Conservation (phyloP, 177 flowering plant species). For the Telopea speciosissima region DNA sequence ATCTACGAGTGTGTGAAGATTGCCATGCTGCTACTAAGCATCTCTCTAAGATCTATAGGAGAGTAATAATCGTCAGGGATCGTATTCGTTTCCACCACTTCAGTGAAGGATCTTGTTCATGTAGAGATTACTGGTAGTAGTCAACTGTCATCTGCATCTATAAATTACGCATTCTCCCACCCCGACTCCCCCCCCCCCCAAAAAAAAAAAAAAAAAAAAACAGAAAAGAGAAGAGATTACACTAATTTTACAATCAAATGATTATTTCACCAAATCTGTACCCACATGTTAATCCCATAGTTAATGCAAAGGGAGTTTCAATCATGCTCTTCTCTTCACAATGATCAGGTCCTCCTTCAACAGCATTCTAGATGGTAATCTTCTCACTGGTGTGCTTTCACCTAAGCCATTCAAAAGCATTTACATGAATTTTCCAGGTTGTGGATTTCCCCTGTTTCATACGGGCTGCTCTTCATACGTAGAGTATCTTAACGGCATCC, state of each 20-base stretch:
- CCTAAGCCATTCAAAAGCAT: no score
- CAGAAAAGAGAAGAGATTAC: neutral
- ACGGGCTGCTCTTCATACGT: slow-evolving; percentile 79
- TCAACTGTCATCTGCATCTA: neutral
- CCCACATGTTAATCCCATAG: neutral
- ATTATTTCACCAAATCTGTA: no score
- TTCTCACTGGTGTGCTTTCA: slow-evolving; percentile 77
- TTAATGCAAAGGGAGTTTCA: no score
- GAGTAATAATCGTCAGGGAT: slow-evolving; percentile 44
- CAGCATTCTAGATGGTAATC: slow-evolving; percentile 79
- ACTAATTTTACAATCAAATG: neutral
- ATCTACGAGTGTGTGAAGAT: slow-evolving; percentile 45
- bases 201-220: no score
- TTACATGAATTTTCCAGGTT: slow-evolving; percentile 85
- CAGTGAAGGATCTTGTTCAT: slow-evolving; percentile 48
- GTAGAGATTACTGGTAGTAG: slow-evolving; percentile 47
- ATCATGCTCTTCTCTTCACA: neutral
- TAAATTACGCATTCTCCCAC: no score
- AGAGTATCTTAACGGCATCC: slow-evolving; percentile 73
- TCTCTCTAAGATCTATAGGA: slow-evolving; percentile 36
- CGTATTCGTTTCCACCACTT: slow-evolving; percentile 54
- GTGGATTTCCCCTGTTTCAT: slow-evolving; percentile 91
- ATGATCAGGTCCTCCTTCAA: slow-evolving; percentile 47
- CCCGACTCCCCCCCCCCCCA: no score
- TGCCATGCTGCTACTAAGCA: slow-evolving; percentile 51